Conservation (phyloP, 2,329 filamentous ascomycete genomes). For the Epichloe aotearoae region DNA sequence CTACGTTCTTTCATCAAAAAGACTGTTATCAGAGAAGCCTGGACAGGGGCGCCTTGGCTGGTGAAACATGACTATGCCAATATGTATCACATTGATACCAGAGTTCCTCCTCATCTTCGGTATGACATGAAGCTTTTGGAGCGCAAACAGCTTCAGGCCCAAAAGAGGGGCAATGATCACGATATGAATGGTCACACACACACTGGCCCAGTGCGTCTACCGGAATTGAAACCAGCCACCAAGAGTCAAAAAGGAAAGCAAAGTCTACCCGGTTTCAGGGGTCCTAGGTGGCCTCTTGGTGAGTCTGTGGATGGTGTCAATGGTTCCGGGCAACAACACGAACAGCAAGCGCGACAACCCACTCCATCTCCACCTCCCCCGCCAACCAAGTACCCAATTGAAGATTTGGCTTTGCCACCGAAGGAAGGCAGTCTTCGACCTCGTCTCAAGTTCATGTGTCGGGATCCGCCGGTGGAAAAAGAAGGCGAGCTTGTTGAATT, state of each 20-base stretch:
- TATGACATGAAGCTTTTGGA: conserved; percentile 70
- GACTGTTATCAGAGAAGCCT: conserved; percentile 80
- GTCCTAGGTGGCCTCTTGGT: conserved; percentile 24
- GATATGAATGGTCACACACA: conserved; percentile 29
- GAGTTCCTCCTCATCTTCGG: conserved; percentile 68
- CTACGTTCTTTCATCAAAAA: conserved; percentile 90
- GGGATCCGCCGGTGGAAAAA: conserved; percentile 40
- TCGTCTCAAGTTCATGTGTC: conserved; percentile 62
- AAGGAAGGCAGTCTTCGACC: conserved; percentile 57
- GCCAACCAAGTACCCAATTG: conserved; percentile 85
- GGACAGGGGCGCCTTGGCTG: conserved; percentile 93
- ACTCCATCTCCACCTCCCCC: conserved; percentile 49
- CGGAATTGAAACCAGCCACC: conserved; percentile 59
- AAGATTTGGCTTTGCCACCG: conserved; percentile 73
- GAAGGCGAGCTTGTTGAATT: conserved; percentile 19
- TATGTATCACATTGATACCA: conserved; percentile 74
- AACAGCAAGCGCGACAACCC: conserved; percentile 16
- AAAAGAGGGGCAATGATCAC: conserved; percentile 43
- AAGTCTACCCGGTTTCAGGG: conserved; percentile 26
- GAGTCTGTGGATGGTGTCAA: conserved; percentile 26
- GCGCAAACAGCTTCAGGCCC: conserved; percentile 57
- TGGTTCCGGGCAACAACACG: background rate
- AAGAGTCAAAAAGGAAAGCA: conserved; percentile 55
- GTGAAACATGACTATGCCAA: conserved; percentile 78
- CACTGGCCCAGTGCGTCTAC: conserved; percentile 43